phyloP scores from a whole-genome alignment of 176 grass and related monocot species.

The Zizania latifolia region DNA sequence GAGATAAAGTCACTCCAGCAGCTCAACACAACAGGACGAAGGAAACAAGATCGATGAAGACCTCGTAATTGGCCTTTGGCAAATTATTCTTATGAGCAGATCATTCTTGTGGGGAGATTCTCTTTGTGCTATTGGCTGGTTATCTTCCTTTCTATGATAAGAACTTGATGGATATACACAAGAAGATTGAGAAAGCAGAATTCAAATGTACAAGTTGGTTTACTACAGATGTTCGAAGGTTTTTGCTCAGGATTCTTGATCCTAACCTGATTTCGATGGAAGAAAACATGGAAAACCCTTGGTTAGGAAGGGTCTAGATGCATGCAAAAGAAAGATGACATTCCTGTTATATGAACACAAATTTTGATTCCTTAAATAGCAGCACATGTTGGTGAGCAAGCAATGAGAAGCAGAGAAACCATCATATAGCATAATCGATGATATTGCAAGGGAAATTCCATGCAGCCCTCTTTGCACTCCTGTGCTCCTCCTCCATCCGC shows the following conservation, averaged over 20 bases:
- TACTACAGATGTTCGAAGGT: constrained; percentile 53
- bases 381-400: background rate
- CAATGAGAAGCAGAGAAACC: constrained; percentile 28
- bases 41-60: no score
- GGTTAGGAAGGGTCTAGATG: constrained; percentile 79
- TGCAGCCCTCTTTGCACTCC: no score
- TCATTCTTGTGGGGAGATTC: constrained; percentile 89
- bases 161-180: constrained; percentile 94
- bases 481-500: no score
- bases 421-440: no score
- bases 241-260: constrained; percentile 77
- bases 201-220: constrained; percentile 86
- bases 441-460: no score
- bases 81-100: no score
- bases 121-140: constrained; percentile 84
- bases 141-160: constrained; percentile 89
- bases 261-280: constrained; percentile 86
- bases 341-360: background rate
- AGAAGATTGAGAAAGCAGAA: constrained; percentile 84
- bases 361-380: background rate
- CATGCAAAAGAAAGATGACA: constrained; percentile 16
- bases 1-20: no score
- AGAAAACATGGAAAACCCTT: constrained; percentile 84
- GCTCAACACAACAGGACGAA: no score
- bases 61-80: no score